A percentile compares a stretch with the other conserved stretches of the same genome.
phyloP scores from a whole-genome alignment of 2,329 filamentous ascomycete genomes.

The Xylaria sp. region DNA sequence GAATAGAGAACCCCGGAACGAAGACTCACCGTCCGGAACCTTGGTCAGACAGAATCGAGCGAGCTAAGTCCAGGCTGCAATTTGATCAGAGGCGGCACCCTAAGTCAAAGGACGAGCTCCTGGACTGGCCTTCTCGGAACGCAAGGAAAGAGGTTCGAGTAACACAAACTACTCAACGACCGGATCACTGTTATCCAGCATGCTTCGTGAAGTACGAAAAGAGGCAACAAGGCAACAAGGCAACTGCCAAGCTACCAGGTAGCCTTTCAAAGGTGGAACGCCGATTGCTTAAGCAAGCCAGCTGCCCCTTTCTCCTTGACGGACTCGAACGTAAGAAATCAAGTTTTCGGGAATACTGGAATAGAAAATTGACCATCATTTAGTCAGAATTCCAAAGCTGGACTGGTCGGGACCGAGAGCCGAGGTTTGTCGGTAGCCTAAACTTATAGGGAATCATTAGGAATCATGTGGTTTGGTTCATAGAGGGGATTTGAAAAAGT shows the following conservation, averaged over 20 bases:
- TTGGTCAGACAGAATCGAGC: background rate
- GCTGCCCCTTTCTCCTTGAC: slow-evolving; percentile 1
- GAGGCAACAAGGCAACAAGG: slow-evolving; percentile 34
- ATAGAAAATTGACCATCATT: background rate
- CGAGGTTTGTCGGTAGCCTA: background rate
- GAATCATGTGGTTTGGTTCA: background rate
- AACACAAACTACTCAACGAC: slow-evolving; percentile 14
- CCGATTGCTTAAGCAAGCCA: background rate
- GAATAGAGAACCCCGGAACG: slow-evolving; percentile 15
- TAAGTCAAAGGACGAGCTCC: slow-evolving; percentile 5
- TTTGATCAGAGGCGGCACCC: background rate
- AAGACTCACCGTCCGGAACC: slow-evolving; percentile 1
- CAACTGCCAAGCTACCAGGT: slow-evolving; percentile 34
- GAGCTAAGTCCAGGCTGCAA: background rate
- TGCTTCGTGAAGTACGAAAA: slow-evolving; percentile 17
- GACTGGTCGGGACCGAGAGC: slow-evolving; percentile 4
- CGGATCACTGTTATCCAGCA: background rate
- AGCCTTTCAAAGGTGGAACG: slow-evolving; percentile 13
- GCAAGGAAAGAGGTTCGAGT: slow-evolving; percentile 17
- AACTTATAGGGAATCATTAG: background rate
- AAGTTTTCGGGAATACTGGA: background rate
- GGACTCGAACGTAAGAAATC: slow-evolving; percentile 13
- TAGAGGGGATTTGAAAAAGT: slow-evolving; percentile 12
- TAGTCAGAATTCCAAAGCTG: slow-evolving; percentile 11
- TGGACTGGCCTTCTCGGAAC: background rate